Evolutionary conservation across 345 rosid genomes (phyloP).

Genomic region (Salix purpurea): DNA sequence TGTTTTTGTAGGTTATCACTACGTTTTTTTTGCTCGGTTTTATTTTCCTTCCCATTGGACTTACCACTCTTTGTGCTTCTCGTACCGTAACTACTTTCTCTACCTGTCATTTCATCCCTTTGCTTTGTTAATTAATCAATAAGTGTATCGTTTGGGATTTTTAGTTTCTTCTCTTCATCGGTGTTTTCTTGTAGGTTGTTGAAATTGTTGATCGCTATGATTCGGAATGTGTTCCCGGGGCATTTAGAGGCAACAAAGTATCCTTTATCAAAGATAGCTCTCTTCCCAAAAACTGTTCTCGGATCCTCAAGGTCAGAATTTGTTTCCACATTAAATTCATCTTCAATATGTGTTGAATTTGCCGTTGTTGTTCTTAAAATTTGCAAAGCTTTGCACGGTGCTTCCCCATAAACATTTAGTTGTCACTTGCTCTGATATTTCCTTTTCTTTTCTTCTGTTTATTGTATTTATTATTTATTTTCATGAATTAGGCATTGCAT

Average conservation of each 20-base stretch:
- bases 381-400: too few species aligned
- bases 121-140: not conserved
- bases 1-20: slow-evolving; percentile 49
- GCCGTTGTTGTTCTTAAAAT: too few species aligned
- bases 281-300: slow-evolving; percentile 59
- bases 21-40: slow-evolving; percentile 49
- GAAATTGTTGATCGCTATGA: slow-evolving; percentile 71
- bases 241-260: slow-evolving; percentile 43
- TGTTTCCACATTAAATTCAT: slow-evolving; percentile 6
- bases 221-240: slow-evolving; percentile 61
- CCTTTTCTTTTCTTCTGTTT: not conserved
- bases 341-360: not conserved
- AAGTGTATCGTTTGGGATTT: not conserved
- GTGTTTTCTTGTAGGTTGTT: slow-evolving; percentile 45
- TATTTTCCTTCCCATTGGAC: slow-evolving; percentile 60
- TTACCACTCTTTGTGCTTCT: slow-evolving; percentile 59
- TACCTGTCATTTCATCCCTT: not conserved
- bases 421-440: not conserved
- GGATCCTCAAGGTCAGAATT: slow-evolving; percentile 48
- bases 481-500: too few species aligned
- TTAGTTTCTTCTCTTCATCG: slow-evolving; percentile 8
- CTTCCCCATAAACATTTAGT: not conserved
- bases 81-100: slow-evolving; percentile 42
- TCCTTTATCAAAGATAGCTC: slow-evolving; percentile 56
- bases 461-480: too few species aligned